Evolutionary conservation across 495 filamentous ascomycete species (phyloP).

Genomic region (Podospora fimiseda): DNA sequence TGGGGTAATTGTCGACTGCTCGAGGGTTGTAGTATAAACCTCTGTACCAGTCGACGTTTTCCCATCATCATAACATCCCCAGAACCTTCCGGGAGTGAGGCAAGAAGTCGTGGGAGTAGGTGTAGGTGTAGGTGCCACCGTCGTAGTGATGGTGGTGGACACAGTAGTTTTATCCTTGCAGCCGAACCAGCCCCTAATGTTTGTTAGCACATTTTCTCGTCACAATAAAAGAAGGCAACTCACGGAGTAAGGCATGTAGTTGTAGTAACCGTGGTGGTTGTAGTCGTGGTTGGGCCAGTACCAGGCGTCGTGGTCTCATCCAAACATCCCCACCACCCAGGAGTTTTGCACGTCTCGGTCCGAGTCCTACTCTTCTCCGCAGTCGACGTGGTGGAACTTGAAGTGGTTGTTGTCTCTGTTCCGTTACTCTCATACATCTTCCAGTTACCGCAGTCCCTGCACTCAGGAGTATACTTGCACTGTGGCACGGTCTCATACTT

Average conservation of each 20-base stretch:
- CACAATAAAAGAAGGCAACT: conserved; percentile 34
- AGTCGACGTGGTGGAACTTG: conserved; percentile 47
- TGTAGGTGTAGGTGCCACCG: conserved; percentile 17
- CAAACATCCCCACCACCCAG: conserved; percentile 74
- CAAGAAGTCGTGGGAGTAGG: conserved; percentile 39
- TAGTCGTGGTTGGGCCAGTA: conserved; percentile 39
- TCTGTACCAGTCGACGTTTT: conserved; percentile 25
- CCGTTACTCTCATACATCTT: conserved; percentile 89
- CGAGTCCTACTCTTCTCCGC: conserved; percentile 58
- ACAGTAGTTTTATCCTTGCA: conserved; percentile 46
- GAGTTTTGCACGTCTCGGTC: conserved; percentile 82
- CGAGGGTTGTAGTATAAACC: conserved; percentile 23
- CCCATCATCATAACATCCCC: conserved; percentile 47
- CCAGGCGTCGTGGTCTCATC: conserved; percentile 53
- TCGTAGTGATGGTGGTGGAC: conserved; percentile 18
- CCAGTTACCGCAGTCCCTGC: conserved; percentile 87
- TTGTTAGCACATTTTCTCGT: conserved; percentile 46
- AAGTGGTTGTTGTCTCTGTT: conserved; percentile 65
- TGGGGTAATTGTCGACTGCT: conserved; percentile 29
- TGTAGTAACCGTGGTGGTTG: conserved; percentile 39
- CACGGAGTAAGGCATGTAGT: conserved; percentile 53
- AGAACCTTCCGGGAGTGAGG: conserved; percentile 49
- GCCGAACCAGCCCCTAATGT: conserved; percentile 59
- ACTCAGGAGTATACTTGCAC: conserved; percentile 66
- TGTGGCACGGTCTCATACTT: conserved; percentile 70